Percentiles rank a stretch among this genome's conserved stretches.
These are phyloP conservation scores for Daldinia caldariorum DNA, from an alignment of 495 filamentous ascomycete genomes.

Conservation along the genomic window DNA sequence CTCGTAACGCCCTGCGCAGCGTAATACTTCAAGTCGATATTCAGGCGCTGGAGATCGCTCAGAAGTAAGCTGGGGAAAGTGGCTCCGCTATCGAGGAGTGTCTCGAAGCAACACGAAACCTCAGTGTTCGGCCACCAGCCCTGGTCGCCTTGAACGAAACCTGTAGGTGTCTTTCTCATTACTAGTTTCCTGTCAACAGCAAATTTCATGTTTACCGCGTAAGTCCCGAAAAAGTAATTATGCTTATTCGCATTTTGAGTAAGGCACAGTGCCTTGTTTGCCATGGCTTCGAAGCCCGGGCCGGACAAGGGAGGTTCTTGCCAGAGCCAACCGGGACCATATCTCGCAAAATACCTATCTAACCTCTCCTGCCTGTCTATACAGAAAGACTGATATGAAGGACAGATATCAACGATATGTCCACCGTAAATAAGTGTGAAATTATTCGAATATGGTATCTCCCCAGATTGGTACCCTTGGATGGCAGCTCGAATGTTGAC, in stretches of 20 bases:
- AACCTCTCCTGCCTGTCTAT: slow-evolving; percentile 53
- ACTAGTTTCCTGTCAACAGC: slow-evolving; percentile 11
- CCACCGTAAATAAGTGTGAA: slow-evolving; percentile 60
- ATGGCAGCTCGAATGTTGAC: slow-evolving; percentile 58
- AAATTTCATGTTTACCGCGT: slow-evolving; percentile 28
- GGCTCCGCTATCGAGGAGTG: slow-evolving; percentile 58
- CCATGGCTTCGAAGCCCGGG: slow-evolving; percentile 22
- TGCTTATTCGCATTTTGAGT: neutral
- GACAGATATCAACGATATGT: slow-evolving; percentile 55
- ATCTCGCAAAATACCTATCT: slow-evolving; percentile 49
- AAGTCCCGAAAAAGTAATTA: slow-evolving; percentile 27
- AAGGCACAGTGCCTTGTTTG: slow-evolving; percentile 49
- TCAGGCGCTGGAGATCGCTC: slow-evolving; percentile 49
- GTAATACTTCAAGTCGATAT: slow-evolving; percentile 50
- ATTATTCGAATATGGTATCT: slow-evolving; percentile 51
- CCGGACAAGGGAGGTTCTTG: slow-evolving; percentile 57
- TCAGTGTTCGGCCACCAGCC: neutral
- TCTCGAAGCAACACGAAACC: slow-evolving; percentile 34
- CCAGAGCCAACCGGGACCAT: slow-evolving; percentile 62
- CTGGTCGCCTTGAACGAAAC: neutral
- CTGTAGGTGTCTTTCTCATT: slow-evolving; percentile 12
- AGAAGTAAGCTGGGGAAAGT: slow-evolving; percentile 53
- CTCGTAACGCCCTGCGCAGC: slow-evolving; percentile 49
- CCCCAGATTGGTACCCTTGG: slow-evolving; percentile 53
- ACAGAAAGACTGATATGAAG: slow-evolving; percentile 51